Percentiles rank a stretch among this genome's conserved stretches.
phyloP scores from a whole-genome alignment of 192 early-diverging fungal genomes.

The Mortierella claussenii region DNA sequence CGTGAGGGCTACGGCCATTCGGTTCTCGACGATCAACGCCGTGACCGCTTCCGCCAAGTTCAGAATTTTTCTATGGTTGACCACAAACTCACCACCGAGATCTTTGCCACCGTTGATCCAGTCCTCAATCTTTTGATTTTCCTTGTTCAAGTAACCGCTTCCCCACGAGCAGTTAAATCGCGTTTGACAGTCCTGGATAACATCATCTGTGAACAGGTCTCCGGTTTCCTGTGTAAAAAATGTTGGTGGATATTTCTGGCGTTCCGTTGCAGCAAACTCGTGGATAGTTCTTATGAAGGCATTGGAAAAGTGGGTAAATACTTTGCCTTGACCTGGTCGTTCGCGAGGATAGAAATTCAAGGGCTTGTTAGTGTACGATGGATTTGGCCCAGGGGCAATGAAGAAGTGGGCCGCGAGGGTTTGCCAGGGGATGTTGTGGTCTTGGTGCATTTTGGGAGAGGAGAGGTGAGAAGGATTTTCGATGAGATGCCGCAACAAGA shows the following conservation, averaged over 20 bases:
- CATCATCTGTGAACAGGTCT: slow-evolving; percentile 4
- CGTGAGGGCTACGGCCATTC: neutral
- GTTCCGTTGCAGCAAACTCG: slow-evolving; percentile 9
- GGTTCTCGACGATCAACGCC: slow-evolving; percentile 7
- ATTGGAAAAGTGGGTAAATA: slow-evolving; percentile 3
- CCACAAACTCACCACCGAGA: neutral
- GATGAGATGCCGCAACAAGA: too few species aligned
- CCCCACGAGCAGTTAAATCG: too few species aligned
- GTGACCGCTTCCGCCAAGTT: neutral
- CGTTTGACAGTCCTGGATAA: too few species aligned
- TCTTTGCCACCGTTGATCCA: neutral
- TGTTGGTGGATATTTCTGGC: slow-evolving; percentile 9
- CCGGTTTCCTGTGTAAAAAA: neutral
- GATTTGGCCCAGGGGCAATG: neutral
- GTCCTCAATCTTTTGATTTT: slow-evolving; percentile 10
- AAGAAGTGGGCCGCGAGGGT: slow-evolving; percentile 3
- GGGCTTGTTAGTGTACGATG: neutral
- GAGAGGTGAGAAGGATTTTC: too few species aligned
- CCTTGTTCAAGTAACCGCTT: slow-evolving; percentile 3
- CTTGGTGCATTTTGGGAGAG: slow-evolving; percentile 19
- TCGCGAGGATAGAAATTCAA: neutral
- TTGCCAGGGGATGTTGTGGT: slow-evolving; percentile 11
- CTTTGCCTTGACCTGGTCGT: neutral
- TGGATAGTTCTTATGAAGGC: slow-evolving; percentile 7
- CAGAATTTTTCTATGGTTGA: neutral